Evolutionary conservation across 306 rosid genomes (phyloP).

Genomic region (Rubus idaeus): DNA sequence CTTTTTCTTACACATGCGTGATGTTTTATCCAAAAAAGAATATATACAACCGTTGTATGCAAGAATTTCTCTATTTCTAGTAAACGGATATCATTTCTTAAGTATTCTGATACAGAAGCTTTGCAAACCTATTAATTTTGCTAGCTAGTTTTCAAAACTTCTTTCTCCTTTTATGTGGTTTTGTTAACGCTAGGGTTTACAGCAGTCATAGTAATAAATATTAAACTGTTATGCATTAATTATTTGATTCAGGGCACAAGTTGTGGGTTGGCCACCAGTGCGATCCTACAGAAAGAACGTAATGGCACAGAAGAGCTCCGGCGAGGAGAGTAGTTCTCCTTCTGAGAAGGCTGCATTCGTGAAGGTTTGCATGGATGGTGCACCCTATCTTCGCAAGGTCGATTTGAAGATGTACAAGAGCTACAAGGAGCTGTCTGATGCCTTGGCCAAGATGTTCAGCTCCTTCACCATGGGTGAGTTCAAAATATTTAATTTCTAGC

Average conservation of each 20-base stretch:
- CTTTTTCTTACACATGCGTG: background rate
- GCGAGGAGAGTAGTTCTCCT: slow-evolving; percentile 13
- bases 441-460: slow-evolving; percentile 98
- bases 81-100: background rate
- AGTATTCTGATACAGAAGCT: too few species aligned
- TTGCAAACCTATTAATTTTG: too few species aligned
- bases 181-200: background rate
- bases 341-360: slow-evolving; percentile 60
- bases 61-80: background rate
- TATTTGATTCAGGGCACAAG: slow-evolving; percentile 67
- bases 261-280: slow-evolving; percentile 99
- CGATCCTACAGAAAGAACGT: slow-evolving; percentile 86
- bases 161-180: background rate
- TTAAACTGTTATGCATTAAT: background rate
- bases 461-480: slow-evolving; percentile 85
- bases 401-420: slow-evolving; percentile 87
- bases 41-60: background rate
- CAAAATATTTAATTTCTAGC: background rate
- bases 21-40: too few species aligned
- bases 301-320: slow-evolving; percentile 66
- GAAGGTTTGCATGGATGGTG: slow-evolving; percentile 98
- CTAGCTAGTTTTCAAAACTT: too few species aligned
- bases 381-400: slow-evolving; percentile 98
- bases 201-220: background rate
- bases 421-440: slow-evolving; percentile 86